Evolutionary conservation across 192 early-diverging fungal species (phyloP).

Genomic region (Allomyces arbusculus): DNA sequence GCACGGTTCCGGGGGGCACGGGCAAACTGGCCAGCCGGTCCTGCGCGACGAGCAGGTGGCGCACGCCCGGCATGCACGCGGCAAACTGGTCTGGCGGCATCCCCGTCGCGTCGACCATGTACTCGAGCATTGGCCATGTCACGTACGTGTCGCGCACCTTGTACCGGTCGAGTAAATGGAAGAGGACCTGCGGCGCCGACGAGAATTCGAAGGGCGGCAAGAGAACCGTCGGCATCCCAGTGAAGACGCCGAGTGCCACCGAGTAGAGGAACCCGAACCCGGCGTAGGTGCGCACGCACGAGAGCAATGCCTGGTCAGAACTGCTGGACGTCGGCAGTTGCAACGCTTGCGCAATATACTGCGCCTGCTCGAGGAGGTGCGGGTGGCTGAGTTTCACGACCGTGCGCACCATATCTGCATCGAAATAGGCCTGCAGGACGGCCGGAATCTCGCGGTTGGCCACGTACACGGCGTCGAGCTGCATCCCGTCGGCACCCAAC

Average conservation of each 20-base stretch:
- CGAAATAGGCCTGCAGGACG: slow-evolving; percentile 6
- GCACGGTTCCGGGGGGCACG: too few species aligned
- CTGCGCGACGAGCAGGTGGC: background rate
- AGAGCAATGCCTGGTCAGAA: slow-evolving; percentile 5
- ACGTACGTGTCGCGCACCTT: background rate
- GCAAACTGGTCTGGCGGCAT: background rate
- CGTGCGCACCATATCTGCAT: slow-evolving; percentile 8
- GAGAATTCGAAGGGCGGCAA: slow-evolving; percentile 8
- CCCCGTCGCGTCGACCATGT: background rate
- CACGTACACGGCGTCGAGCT: background rate
- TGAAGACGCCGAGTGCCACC: slow-evolving; percentile 8
- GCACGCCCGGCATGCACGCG: background rate
- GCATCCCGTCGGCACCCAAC: background rate
- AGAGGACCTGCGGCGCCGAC: background rate
- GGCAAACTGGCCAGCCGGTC: background rate
- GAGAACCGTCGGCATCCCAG: slow-evolving; percentile 5
- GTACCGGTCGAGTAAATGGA: background rate
- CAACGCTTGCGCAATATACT: slow-evolving; percentile 2
- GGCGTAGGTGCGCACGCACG: slow-evolving; percentile 5
- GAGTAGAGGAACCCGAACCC: slow-evolving; percentile 14
- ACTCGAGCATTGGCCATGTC: background rate
- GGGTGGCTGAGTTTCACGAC: slow-evolving; percentile 6
- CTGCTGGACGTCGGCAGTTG: slow-evolving; percentile 1
- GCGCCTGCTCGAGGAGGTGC: slow-evolving; percentile 8
- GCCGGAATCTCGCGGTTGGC: slow-evolving; percentile 2